Percentiles rank a stretch among this genome's conserved stretches.
Evolutionary conservation across 148 eudicot species (phyloP).

Genomic region (Spergularia marina): DNA sequence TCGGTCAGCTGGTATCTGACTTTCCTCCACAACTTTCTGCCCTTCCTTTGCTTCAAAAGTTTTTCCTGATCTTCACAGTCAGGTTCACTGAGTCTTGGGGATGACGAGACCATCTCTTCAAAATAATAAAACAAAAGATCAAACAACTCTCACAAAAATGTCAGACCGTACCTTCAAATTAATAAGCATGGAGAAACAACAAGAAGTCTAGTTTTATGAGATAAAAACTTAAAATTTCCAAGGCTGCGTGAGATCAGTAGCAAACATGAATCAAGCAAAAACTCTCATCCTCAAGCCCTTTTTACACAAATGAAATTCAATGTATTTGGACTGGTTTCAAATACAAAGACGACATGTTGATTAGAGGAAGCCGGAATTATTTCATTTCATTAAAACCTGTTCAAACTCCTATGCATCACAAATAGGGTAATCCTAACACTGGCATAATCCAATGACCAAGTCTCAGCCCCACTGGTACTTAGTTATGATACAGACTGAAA

Average conservation of each 20-base stretch:
- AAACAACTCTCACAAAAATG: not conserved
- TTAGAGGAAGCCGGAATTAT: too few species aligned
- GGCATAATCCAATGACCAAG: too few species aligned
- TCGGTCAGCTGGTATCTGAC: conserved; percentile 38
- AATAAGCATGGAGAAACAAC: not conserved
- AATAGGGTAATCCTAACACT: too few species aligned
- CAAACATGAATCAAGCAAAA: not conserved
- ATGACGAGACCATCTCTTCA: conserved; percentile 29
- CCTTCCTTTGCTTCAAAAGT: conserved; percentile 19
- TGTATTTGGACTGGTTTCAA: not conserved
- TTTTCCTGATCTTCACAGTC: conserved; percentile 32
- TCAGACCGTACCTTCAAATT: not conserved
- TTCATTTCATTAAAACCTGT: too few species aligned
- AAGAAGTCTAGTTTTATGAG: not conserved
- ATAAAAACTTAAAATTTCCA: too few species aligned
- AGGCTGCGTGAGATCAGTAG: too few species aligned
- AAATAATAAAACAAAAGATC: not conserved
- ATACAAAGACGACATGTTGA: not conserved
- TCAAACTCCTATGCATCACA: too few species aligned
- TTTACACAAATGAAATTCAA: not conserved
- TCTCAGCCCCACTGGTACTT: not conserved
- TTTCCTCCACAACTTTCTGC: conserved; percentile 32
- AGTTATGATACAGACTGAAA: not conserved
- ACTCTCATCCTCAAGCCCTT: not conserved
- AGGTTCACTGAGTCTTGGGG: conserved; percentile 9